These are phyloP conservation scores for Elsinoe perseae DNA, from an alignment of 2,329 filamentous ascomycete genomes.

Conservation along the genomic window DNA sequence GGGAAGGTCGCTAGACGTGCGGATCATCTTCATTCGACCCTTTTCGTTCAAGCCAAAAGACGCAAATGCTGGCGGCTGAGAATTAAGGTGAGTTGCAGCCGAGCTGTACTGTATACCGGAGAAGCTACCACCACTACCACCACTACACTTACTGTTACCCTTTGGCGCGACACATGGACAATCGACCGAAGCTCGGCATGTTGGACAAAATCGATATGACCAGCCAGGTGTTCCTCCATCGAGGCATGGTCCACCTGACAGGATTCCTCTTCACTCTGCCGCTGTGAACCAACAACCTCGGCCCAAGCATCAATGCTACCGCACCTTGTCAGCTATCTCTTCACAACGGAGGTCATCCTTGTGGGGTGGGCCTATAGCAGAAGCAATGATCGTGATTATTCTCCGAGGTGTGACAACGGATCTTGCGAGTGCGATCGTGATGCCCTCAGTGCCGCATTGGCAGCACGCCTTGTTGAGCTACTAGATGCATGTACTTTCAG, in stretches of 20 bases:
- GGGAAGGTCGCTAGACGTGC: not conserved
- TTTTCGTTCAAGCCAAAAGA: not conserved
- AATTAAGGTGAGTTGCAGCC: not conserved
- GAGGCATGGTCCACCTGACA: not conserved
- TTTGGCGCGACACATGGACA: not conserved
- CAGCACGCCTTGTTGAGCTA: conserved; percentile 1
- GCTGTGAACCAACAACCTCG: not conserved
- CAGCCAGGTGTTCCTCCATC: not conserved
- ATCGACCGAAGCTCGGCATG: not conserved
- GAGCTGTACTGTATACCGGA: not conserved
- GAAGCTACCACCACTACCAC: not conserved
- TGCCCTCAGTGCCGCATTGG: not conserved
- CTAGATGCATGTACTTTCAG: not conserved
- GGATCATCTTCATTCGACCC: not conserved
- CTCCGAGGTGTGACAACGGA: not conserved
- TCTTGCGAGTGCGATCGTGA: conserved; percentile 1
- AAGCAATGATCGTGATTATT: not conserved
- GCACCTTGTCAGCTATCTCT: not conserved
- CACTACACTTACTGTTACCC: not conserved
- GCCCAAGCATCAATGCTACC: not conserved
- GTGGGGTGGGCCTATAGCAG: not conserved
- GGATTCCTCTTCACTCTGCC: not conserved
- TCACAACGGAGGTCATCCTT: not conserved
- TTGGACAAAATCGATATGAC: not conserved
- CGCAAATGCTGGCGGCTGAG: not conserved